Evolutionary conservation across 768 basidiomycete species (phyloP), one percentile per base, ranked within the genome.

Genomic region (Hygrophorus russula): DNA sequence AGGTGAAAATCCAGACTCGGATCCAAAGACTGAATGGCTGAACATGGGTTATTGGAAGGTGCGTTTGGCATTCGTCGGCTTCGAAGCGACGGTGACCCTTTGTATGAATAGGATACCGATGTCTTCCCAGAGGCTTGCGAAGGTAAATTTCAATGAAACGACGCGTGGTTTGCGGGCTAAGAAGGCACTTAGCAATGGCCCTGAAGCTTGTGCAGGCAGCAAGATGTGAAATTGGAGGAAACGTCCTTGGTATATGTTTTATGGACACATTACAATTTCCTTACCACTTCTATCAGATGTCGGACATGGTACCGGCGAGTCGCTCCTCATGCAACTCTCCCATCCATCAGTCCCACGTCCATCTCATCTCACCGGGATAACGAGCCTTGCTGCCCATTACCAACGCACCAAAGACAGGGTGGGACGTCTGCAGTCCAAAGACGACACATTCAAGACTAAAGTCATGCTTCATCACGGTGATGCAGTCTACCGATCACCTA

Each of bases 11-110:
- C 50, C 54, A 9, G 39, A 49, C 13, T 39, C 45, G 14, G 49
- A 48, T 1, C 74, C 73, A n/a, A 48, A 46, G 13, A 80, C 79
- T 1, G 78, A 82, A 58, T 82, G 80, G 81, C 57, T 82, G 28
- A 82, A 82, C 57, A 77, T 81, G 74, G 80, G 80, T 3, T 78
- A 66, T 47, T 82, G 79, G 80, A 70, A 71, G 69, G 80, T 76
- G 30, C 52, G 12, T 30, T 40, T 33, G 42, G 27, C 33, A 20
- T 32, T 37, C 4, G 13, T 17, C 27, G 18, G n/a, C 28, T 5
- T 14, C 3, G 18, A n/a, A 20, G 13, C 36, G 24, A 10, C 7
- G 9, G 41, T 33, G 28, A 24, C 15, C 19, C 39, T 8, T 30
- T 17, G 32, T 10, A 10, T 48, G 13, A 8, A 36, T 45, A 78